phyloP scores from a whole-genome alignment of 345 rosid species.

The Nasturtium officinale region DNA sequence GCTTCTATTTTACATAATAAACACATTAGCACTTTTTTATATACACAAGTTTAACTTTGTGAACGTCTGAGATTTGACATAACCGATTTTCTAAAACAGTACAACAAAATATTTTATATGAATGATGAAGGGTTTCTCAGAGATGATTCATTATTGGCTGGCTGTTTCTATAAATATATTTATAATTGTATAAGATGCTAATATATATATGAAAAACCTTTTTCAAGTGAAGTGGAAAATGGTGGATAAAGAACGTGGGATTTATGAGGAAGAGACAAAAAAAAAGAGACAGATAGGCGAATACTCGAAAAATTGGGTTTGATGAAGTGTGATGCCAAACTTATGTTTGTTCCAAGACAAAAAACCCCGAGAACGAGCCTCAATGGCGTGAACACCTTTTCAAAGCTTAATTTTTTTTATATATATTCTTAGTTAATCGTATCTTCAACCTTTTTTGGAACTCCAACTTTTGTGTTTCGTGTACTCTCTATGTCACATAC shows the following conservation, averaged over 20 bases:
- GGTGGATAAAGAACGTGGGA: background rate
- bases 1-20: background rate
- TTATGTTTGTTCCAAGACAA: constrained; percentile 40
- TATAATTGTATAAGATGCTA: constrained; percentile 1
- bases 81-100: background rate
- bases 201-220: background rate
- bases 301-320: constrained; percentile 36
- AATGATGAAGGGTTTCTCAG: background rate
- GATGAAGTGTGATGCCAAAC: constrained; percentile 44
- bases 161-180: background rate
- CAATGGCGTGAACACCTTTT: constrained; percentile 45
- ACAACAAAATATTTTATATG: background rate
- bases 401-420: background rate
- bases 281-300: constrained; percentile 29
- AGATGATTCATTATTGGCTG: background rate
- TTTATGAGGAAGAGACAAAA: background rate
- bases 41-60: too few relatives aligned
- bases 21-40: too few relatives aligned
- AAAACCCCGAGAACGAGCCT: constrained; percentile 45
- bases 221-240: background rate
- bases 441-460: constrained; percentile 51
- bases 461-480: constrained; percentile 67
- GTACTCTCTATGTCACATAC: constrained; percentile 33
- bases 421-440: constrained; percentile 10
- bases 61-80: background rate